These are phyloP conservation scores for Pisolithus sp. DNA, from an alignment of 768 basidiomycete genomes.

Conservation along the genomic window DNA sequence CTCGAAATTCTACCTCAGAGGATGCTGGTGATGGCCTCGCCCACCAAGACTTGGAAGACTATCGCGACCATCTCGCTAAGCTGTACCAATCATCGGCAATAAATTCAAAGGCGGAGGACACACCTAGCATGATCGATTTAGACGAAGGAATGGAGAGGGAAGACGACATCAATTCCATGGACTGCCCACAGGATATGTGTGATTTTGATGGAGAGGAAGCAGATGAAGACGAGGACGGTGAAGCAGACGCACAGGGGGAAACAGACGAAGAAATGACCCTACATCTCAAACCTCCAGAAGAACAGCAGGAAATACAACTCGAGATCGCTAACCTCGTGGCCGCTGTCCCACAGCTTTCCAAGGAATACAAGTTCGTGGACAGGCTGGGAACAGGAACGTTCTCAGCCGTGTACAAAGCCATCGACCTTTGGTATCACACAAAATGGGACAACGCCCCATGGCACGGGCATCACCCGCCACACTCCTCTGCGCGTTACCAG, in stretches of 20 bases:
- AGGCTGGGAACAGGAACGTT: conserved; percentile 96
- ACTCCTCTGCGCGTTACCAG: conserved; percentile 64
- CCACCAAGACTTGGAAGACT: conserved; percentile 36
- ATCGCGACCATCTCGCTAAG: conserved; percentile 45
- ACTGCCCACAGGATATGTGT: conserved; percentile 33
- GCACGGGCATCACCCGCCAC: conserved; percentile 57
- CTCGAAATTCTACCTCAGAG: conserved; percentile 39
- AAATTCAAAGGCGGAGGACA: conserved; percentile 16
- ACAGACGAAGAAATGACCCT: conserved; percentile 60
- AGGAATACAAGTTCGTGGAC: conserved; percentile 77
- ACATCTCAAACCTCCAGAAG: conserved; percentile 50
- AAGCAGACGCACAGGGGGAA: conserved; percentile 31
- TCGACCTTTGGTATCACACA: conserved; percentile 69
- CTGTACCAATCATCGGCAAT: conserved; percentile 29
- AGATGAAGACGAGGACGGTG: conserved; percentile 20
- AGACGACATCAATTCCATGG: conserved; percentile 29
- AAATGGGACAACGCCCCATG: conserved; percentile 75
- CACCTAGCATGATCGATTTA: conserved; percentile 35
- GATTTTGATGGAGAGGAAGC: conserved; percentile 24
- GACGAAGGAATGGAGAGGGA: conserved; percentile 46
- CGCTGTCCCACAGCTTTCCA: conserved; percentile 57
- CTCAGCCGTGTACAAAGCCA: conserved; percentile 97
- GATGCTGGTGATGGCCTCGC: conserved; percentile 40
- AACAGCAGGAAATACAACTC: conserved; percentile 63
- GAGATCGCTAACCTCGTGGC: conserved; percentile 72